phyloP scores from a whole-genome alignment of 106 monocot genomes.

The Dendrobium catenatum region DNA sequence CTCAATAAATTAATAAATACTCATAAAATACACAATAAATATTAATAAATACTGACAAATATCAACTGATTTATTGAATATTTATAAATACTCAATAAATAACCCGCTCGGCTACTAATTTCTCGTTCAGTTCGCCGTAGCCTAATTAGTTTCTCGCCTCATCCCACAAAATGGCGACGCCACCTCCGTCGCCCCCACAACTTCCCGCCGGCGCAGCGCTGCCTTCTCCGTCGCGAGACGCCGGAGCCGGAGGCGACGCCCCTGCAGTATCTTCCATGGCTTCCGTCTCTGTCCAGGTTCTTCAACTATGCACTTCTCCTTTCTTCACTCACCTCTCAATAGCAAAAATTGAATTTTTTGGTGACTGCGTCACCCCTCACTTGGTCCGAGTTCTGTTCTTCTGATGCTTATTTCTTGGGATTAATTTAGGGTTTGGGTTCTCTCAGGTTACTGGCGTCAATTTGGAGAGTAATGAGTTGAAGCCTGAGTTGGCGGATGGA shows the following conservation, averaged over 20 bases:
- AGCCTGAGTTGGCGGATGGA: constrained; percentile 1
- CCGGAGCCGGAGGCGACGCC: background rate
- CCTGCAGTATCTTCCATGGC: background rate
- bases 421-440: background rate
- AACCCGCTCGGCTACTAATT: too few species aligned
- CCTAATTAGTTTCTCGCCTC: background rate
- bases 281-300: constrained; percentile 1
- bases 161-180: background rate
- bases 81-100: background rate
- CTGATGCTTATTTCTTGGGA: background rate
- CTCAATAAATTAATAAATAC: too few species aligned
- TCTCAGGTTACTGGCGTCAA: constrained; percentile 5
- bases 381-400: background rate
- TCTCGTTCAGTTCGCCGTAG: background rate
- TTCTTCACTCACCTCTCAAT: background rate
- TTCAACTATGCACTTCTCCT: background rate
- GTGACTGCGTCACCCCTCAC: background rate
- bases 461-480: constrained; percentile 3
- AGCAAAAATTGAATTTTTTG: background rate
- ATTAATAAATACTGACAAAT: too few species aligned
- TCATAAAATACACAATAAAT: too few species aligned
- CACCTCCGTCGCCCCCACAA: constrained; percentile 3
- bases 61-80: too few species aligned
- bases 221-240: background rate
- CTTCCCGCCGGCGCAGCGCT: background rate